These are phyloP conservation scores for Dalechampia spathulata DNA, from an alignment of 441 rosid species.

Conservation along the genomic window DNA sequence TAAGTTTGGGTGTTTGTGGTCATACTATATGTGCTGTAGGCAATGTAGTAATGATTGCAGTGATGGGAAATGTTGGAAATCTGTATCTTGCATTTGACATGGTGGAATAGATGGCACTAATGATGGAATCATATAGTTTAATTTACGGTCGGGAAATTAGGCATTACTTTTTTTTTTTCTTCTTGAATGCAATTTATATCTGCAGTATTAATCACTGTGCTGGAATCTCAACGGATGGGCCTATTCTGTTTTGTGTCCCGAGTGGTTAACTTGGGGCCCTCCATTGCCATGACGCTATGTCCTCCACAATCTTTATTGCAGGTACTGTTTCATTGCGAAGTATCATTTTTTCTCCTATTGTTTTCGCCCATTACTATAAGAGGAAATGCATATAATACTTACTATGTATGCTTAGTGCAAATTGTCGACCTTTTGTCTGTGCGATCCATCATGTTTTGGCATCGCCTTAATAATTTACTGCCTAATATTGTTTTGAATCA, in stretches of 20 bases:
- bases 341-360: slow-evolving; percentile 15
- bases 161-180: slow-evolving; percentile 8
- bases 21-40: slow-evolving; percentile 6
- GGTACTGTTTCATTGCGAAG: slow-evolving; percentile 29
- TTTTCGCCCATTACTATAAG: slow-evolving; percentile 14
- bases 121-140: slow-evolving; percentile 6
- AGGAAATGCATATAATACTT: slow-evolving; percentile 12
- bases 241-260: slow-evolving; percentile 49
- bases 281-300: slow-evolving; percentile 41
- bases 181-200: slow-evolving; percentile 10
- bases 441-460: neutral
- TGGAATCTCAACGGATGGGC: slow-evolving; percentile 31
- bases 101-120: slow-evolving; percentile 20
- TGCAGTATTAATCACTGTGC: slow-evolving; percentile 10
- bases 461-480: neutral
- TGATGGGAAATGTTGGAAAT: slow-evolving; percentile 28
- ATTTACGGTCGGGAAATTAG: slow-evolving; percentile 20
- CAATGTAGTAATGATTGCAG: slow-evolving; percentile 31
- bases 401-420: too few relatives aligned
- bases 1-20: slow-evolving; percentile 16
- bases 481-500: neutral
- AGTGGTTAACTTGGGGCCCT: slow-evolving; percentile 61
- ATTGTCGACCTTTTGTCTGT: neutral
- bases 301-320: slow-evolving; percentile 59
- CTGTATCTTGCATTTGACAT: slow-evolving; percentile 7